A percentile compares a stretch with the other conserved stretches of the same genome.
Evolutionary conservation across 1,284 basidiomycete species (phyloP).

Genomic region (Fomitopsis pinicola): DNA sequence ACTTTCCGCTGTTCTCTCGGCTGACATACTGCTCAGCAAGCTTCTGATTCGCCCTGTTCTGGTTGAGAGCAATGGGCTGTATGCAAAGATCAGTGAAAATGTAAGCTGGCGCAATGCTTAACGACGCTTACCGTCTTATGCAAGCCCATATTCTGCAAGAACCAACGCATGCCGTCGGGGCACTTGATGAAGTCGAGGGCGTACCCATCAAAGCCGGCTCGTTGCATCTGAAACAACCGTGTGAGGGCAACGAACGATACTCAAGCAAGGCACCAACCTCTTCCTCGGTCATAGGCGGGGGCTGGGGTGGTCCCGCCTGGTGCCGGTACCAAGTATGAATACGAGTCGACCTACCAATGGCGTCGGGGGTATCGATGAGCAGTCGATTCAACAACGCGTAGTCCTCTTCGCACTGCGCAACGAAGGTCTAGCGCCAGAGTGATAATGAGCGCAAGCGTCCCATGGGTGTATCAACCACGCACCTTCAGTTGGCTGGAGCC

Average conservation of each 20-base stretch:
- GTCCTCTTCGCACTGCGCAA: slow-evolving; percentile 84
- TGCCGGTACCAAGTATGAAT: slow-evolving; percentile 67
- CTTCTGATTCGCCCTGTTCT: slow-evolving; percentile 44
- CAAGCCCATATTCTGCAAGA: slow-evolving; percentile 57
- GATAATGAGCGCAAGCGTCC: background rate
- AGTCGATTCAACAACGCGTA: slow-evolving; percentile 65
- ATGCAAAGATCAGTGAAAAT: background rate
- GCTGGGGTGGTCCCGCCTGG: slow-evolving; percentile 28
- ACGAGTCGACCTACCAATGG: slow-evolving; percentile 47
- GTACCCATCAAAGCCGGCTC: slow-evolving; percentile 77
- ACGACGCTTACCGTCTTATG: slow-evolving; percentile 59
- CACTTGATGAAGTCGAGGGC: slow-evolving; percentile 75
- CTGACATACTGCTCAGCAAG: slow-evolving; percentile 57
- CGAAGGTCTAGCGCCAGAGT: slow-evolving; percentile 63
- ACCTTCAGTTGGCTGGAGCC: slow-evolving; percentile 60
- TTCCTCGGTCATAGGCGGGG: slow-evolving; percentile 51
- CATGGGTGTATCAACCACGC: slow-evolving; percentile 6
- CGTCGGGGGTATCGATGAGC: slow-evolving; percentile 58
- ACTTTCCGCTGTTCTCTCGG: slow-evolving; percentile 42
- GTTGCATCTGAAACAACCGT: slow-evolving; percentile 42
- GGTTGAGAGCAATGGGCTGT: slow-evolving; percentile 61
- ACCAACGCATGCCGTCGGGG: slow-evolving; percentile 63
- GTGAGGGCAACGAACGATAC: background rate
- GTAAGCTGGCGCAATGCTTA: background rate
- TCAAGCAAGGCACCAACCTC: slow-evolving; percentile 39